Evolutionary conservation across 768 basidiomycete genomes (phyloP).

Genomic region (Amanita polypyramis): DNA sequence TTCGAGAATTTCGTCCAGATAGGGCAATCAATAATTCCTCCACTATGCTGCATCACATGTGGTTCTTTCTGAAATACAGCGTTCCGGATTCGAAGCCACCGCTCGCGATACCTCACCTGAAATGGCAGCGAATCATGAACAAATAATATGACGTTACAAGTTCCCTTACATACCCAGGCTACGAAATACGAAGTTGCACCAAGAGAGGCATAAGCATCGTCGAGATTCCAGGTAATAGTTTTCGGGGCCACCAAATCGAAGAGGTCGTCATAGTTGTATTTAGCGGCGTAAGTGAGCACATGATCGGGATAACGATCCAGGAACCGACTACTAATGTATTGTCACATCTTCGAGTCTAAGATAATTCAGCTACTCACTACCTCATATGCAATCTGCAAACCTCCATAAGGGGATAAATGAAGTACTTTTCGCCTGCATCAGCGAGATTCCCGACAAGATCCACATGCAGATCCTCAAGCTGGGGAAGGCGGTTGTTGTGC

Average conservation of each 20-base stretch:
- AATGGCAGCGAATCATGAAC: too few species aligned
- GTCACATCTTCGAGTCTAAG: too few species aligned
- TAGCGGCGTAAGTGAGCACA: neutral
- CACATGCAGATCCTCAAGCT: neutral
- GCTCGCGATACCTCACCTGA: slow-evolving; percentile 1
- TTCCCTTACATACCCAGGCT: neutral
- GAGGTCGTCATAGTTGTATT: neutral
- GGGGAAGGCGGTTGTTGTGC: neutral
- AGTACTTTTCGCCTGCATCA: neutral
- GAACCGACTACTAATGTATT: neutral
- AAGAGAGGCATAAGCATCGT: neutral
- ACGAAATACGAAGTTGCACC: neutral
- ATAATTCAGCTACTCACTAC: neutral
- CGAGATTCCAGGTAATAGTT: neutral
- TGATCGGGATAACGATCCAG: neutral
- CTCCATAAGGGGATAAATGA: neutral
- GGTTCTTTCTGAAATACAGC: neutral
- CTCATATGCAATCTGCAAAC: slow-evolving; percentile 1
- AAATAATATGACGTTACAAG: too few species aligned
- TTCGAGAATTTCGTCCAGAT: neutral
- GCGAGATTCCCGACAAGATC: neutral
- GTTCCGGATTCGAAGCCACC: neutral
- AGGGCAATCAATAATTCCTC: neutral
- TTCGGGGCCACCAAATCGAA: neutral
- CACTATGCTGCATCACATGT: neutral